Conservation (phyloP, 352 stramenopile species). For the Peronospora belbahrii region DNA sequence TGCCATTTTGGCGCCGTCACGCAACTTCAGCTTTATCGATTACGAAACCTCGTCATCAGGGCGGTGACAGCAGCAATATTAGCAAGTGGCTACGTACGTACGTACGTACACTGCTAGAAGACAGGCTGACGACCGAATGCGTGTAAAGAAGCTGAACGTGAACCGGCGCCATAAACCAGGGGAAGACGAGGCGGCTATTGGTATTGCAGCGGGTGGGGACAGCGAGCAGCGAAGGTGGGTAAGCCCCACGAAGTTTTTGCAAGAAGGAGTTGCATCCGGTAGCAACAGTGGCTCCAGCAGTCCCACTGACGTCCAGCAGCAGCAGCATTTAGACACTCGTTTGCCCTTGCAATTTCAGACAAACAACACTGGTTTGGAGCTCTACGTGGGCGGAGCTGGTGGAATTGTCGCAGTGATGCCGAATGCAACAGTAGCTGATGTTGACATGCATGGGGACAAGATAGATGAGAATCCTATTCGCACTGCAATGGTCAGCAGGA, state of each 20-base stretch:
- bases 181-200: conserved; percentile 41
- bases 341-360: conserved; percentile 15
- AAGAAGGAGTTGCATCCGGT: conserved; percentile 1
- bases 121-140: conserved; percentile 34
- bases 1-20: conserved; percentile 17
- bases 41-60: too few relatives aligned
- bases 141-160: conserved; percentile 70
- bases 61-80: conserved; percentile 1
- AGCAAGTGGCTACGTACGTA: not conserved
- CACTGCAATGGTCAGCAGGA: conserved; percentile 48
- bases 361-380: conserved; percentile 8
- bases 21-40: conserved; percentile 1
- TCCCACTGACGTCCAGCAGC: conserved; percentile 35
- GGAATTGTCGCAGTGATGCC: conserved; percentile 7
- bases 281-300: conserved; percentile 33
- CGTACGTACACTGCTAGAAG: too few relatives aligned
- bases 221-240: conserved; percentile 34
- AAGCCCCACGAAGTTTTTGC: conserved; percentile 29
- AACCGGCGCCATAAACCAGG: conserved; percentile 56
- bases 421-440: conserved; percentile 6
- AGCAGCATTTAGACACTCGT: conserved; percentile 11
- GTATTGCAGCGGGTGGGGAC: conserved; percentile 13
- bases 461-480: conserved; percentile 27
- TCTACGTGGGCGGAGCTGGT: conserved; percentile 6
- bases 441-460: conserved; percentile 28